A percentile compares a stretch with the other conserved stretches of the same genome.
Evolutionary conservation across 179 eudicot genomes (phyloP).

Genomic region (Beta lomatogona): DNA sequence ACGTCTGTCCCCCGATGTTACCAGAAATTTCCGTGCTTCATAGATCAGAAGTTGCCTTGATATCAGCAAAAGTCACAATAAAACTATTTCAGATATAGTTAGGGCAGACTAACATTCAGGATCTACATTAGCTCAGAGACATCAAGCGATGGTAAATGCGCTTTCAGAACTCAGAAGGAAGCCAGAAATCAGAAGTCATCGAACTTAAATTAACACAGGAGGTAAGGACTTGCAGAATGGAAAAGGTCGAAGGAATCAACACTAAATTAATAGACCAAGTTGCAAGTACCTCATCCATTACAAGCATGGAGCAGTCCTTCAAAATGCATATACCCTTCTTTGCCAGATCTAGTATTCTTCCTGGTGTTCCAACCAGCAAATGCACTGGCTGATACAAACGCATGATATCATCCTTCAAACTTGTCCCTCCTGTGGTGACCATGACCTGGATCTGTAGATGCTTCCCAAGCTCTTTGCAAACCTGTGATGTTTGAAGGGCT

Average conservation of each 20-base stretch:
- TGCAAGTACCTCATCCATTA: conserved; percentile 76
- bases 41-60: neutral
- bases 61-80: neutral
- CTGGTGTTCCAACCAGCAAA: conserved; percentile 82
- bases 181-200: neutral
- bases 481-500: conserved; percentile 98
- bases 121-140: neutral
- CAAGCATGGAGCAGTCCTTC: conserved; percentile 69
- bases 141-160: neutral
- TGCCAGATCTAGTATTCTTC: conserved; percentile 76
- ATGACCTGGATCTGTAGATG: conserved; percentile 82
- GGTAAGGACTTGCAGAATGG: neutral
- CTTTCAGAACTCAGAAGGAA: conserved; percentile 4
- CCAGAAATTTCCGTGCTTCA: neutral
- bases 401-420: conserved; percentile 91
- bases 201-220: neutral
- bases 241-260: neutral
- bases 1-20: neutral
- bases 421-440: conserved; percentile 97
- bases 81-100: neutral
- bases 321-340: conserved; percentile 68
- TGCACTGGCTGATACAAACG: conserved; percentile 91
- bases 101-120: neutral
- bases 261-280: conserved; percentile 1
- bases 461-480: conserved; percentile 96